Base-by-base conservation (phyloP, 495 filamentous ascomycete species). In the Aspergillus asperescens region DNA sequence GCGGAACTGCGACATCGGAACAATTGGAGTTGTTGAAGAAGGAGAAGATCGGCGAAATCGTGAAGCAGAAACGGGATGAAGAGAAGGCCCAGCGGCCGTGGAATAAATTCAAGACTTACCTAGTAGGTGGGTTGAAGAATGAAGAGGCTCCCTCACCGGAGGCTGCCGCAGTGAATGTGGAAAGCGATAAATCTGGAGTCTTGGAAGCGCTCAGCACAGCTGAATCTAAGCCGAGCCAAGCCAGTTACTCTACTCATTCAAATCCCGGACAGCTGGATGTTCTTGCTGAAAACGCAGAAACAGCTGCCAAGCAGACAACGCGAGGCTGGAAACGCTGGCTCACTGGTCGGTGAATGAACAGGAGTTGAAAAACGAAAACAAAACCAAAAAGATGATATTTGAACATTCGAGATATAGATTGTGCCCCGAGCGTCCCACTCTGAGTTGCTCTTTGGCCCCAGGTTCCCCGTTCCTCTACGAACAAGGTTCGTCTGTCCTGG, bases 1-100 rank as follows among this genome's bases (percentile, higher is more conserved):
- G 71, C 12, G 84, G 81, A 50, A 77, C 72, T 18, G 86, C 86
- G 1, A 83, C 80, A n/a, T 39, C 50, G 47, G 74, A 76, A 59
- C 68, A 72, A 61, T 57, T 69, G 31, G 66, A 75, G 34, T 56
- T 77, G 15, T 54, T 89, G 35, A 81, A 82, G 65, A 78, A 80
- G 53, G 84, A 88, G 48, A 74, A 82, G 19, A 77, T 79, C 25
- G 72, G 64, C 34, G 68, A 74, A 43, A 72, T 77, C 23, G 54
- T 68, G 27, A 67, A 74, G 56, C 66, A 67, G 57, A 75, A 75
- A 49, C 66, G 64, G 45, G 67, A 67, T 37, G 68, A 77, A 59
- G 71, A 68, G 37, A 70, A 69, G 62, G 66, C 65, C 28, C 62
- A 77, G 49, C 63, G 66, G 31, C 65, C 69, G 9, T 77, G 72